Conservation (phyloP, 2,329 filamentous ascomycete genomes). For the Colletotrichum aenigma region DNA sequence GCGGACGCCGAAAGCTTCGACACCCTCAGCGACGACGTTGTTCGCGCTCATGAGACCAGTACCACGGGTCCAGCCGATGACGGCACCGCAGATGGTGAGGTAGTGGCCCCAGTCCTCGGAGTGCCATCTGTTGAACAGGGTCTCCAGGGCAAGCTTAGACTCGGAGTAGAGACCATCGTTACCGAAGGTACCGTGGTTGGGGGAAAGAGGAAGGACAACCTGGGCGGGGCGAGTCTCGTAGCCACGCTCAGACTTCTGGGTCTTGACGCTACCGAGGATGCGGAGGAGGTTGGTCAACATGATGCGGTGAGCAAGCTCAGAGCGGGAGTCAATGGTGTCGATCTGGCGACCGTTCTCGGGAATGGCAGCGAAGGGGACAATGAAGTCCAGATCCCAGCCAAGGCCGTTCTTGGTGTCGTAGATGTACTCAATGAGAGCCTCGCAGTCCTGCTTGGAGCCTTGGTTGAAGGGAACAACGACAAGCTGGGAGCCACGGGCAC, state of each 20-base stretch:
- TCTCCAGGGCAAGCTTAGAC: slow-evolving; percentile 96
- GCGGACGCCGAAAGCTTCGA: slow-evolving; percentile 94
- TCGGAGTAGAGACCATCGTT: slow-evolving; percentile 98
- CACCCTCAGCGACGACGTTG: slow-evolving; percentile 95
- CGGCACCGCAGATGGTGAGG: slow-evolving; percentile 96
- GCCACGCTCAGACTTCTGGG: slow-evolving; percentile 83
- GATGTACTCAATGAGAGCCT: slow-evolving; percentile 93
- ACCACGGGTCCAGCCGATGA: slow-evolving; percentile 98
- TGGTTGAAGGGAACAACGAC: slow-evolving; percentile 99
- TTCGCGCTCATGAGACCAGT: slow-evolving; percentile 98
- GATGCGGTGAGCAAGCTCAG: slow-evolving; percentile 96
- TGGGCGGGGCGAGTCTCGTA: slow-evolving; percentile 97
- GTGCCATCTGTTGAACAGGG: slow-evolving; percentile 97
- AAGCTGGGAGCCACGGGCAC: slow-evolving; percentile 91
- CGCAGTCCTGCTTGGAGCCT: slow-evolving; percentile 96
- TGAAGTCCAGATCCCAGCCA: slow-evolving; percentile 96
- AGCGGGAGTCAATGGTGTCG: slow-evolving; percentile 94
- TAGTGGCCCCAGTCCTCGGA: slow-evolving; percentile 97
- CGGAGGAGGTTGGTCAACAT: slow-evolving; percentile 98
- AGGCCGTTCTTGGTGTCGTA: slow-evolving; percentile 96
- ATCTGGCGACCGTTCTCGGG: slow-evolving; percentile 96
- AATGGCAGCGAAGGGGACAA: slow-evolving; percentile 96
- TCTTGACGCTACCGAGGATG: slow-evolving; percentile 87
- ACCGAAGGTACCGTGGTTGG: slow-evolving; percentile 98
- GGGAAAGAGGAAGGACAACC: slow-evolving; percentile 92